Evolutionary conservation across 305 asterid genomes (phyloP).

Genomic region (Ajuga reptans): DNA sequence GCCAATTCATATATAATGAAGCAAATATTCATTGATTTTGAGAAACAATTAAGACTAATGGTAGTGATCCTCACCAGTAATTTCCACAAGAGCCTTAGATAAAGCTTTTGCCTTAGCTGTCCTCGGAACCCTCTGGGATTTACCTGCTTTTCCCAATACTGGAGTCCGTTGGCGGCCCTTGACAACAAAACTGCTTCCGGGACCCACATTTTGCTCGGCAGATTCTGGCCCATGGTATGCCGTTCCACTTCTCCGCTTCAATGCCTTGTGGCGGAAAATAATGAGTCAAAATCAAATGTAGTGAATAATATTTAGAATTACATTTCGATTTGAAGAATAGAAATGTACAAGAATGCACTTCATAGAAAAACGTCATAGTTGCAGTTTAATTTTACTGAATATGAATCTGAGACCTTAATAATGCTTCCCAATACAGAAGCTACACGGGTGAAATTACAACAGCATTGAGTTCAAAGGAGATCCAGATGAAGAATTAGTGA

Average conservation of each 20-base stretch:
- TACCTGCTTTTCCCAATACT: conserved; percentile 46
- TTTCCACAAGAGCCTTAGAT: conserved; percentile 36
- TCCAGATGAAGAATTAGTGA: neutral
- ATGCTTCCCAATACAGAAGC: neutral
- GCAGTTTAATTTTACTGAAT: too few species aligned
- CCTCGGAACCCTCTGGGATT: conserved; percentile 52
- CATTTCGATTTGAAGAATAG: neutral
- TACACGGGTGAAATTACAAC: neutral
- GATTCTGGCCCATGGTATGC: conserved; percentile 33
- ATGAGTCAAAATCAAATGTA: neutral
- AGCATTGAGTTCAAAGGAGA: neutral
- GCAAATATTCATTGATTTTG: neutral
- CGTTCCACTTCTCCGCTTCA: conserved; percentile 49
- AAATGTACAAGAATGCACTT: neutral
- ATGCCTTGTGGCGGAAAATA: conserved; percentile 33
- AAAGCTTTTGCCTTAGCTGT: conserved; percentile 46
- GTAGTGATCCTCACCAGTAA: conserved; percentile 46
- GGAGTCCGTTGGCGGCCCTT: conserved; percentile 38
- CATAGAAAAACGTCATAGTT: neutral
- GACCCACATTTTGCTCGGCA: conserved; percentile 34
- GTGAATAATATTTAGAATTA: neutral
- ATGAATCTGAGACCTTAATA: too few species aligned
- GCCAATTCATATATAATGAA: too few species aligned
- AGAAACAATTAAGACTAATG: neutral
- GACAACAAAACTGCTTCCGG: conserved; percentile 26